phyloP scores from a whole-genome alignment of 257 asterid species.

The Leonotis leonurus region DNA sequence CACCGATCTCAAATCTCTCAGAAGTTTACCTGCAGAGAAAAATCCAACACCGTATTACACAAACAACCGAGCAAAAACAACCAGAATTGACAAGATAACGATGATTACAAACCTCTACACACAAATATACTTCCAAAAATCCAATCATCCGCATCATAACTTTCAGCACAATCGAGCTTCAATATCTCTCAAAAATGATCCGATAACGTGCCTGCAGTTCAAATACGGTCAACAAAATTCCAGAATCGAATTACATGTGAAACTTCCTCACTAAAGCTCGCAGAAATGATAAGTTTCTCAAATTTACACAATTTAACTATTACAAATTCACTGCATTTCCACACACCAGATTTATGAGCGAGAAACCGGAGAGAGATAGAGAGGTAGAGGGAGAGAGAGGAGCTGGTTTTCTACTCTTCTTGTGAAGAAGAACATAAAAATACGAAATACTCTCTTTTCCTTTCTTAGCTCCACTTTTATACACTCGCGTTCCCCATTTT shows the following conservation, averaged over 20 bases:
- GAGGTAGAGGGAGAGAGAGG: constrained; percentile 13
- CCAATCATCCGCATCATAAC: constrained; percentile 17
- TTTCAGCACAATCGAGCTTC: constrained; percentile 12
- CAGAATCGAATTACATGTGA: constrained; percentile 3
- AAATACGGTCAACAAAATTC: constrained; percentile 9
- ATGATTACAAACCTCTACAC: constrained; percentile 20
- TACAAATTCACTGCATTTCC: constrained; percentile 36
- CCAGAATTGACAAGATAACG: not conserved
- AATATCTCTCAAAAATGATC: constrained; percentile 16
- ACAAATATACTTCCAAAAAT: constrained; percentile 7
- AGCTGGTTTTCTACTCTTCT: constrained; percentile 23
- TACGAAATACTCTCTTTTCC: constrained; percentile 41
- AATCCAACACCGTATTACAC: not conserved
- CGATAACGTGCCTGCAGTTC: constrained; percentile 18
- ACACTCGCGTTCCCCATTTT: constrained; percentile 29
- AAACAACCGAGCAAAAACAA: not conserved
- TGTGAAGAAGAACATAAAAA: constrained; percentile 24
- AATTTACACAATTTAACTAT: constrained; percentile 7
- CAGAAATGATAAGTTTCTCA: constrained; percentile 8
- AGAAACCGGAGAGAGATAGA: constrained; percentile 19
- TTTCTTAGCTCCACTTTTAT: constrained; percentile 47
- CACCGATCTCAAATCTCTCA: constrained; percentile 31
- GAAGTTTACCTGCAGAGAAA: constrained; percentile 23
- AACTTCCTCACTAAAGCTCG: not conserved
- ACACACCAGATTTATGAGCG: constrained; percentile 32